phyloP scores from a whole-genome alignment of 139 green algal species.

The Helicosporidium sp. region DNA sequence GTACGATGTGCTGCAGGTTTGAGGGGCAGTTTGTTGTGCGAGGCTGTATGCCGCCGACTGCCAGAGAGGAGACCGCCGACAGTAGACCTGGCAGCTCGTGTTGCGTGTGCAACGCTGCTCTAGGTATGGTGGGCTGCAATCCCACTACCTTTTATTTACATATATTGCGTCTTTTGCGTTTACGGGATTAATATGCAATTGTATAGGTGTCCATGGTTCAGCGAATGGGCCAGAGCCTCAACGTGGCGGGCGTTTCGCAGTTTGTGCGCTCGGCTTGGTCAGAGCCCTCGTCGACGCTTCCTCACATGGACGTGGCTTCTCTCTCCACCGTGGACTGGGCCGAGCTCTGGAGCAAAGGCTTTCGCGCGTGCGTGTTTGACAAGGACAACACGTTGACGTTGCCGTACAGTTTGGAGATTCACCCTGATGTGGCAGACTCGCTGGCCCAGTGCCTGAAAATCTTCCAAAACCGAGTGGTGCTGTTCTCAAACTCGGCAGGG shows the following conservation, averaged over 20 bases:
- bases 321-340: constrained; percentile 52
- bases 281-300: not conserved
- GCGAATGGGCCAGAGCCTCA: constrained; percentile 48
- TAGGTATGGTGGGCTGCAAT: too few species aligned
- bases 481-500: constrained; percentile 84
- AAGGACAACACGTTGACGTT: constrained; percentile 90
- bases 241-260: constrained; percentile 41
- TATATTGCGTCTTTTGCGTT: too few species aligned
- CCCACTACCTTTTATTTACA: too few species aligned
- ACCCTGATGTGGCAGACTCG: constrained; percentile 10
- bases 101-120: too few species aligned
- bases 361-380: constrained; percentile 67
- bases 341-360: constrained; percentile 41
- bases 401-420: constrained; percentile 44
- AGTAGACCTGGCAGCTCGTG: too few species aligned
- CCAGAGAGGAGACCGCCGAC: too few species aligned
- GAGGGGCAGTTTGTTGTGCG: too few species aligned
- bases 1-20: too few species aligned
- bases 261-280: constrained; percentile 35
- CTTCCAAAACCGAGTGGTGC: constrained; percentile 43
- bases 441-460: constrained; percentile 29
- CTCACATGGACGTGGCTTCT: constrained; percentile 45
- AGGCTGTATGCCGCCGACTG: too few species aligned
- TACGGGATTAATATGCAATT: too few species aligned
- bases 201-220: constrained; percentile 6